Base-by-base conservation (phyloP, 1,139 yeast species). In the Blastobotrys raffinosifermentans region DNA sequence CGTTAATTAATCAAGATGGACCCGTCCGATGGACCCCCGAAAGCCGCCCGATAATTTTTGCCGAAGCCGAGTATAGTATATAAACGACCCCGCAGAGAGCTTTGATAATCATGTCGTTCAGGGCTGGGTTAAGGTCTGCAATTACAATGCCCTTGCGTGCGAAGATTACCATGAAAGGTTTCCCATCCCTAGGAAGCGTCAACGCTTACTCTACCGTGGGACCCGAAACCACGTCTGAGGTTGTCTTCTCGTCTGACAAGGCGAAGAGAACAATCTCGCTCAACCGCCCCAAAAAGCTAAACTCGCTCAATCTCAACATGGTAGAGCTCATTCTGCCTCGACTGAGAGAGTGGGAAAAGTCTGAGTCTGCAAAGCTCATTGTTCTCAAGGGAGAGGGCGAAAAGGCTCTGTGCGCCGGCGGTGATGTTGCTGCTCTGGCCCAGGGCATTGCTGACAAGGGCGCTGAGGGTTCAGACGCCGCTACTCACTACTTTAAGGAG, bases 251-350 rank as follows among this genome's bases (percentile, higher is more conserved):
- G 44, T 70, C 75, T 51, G 65, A 71, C 47, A 76, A 79, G 49
- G 74, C 78, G 34, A 77, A 94, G n/a, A 73, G 96, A 47, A 66
- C 83, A 26, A 68, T 89, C 47, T 73, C 82, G 10, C 70, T 91
- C 49, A 86, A 91, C 64, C 74, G 97, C 47, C 81, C 91, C 19
- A 62, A 71, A 45, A 91, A 91, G 60, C 73, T 91, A 55, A 91
- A 91, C 64, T 91, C 97, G 2, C 69, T 91, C 50, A 83, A 80
- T 59, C 68, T 75, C 29, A 77, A 78, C 44, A 89, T 91, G 96
- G 78, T 86, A 44, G 61, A 70, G 34, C 73, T 77, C 53, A 81
- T 91, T 45, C 68, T 75, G 29, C 91, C 94, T 20, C 73, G 94
- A 30, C 64, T 91, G 47, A 59, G 73, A 41, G 95, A 86, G 55